phyloP scores from a whole-genome alignment of 768 basidiomycete genomes.

The Kwoniella shandongensis region DNA sequence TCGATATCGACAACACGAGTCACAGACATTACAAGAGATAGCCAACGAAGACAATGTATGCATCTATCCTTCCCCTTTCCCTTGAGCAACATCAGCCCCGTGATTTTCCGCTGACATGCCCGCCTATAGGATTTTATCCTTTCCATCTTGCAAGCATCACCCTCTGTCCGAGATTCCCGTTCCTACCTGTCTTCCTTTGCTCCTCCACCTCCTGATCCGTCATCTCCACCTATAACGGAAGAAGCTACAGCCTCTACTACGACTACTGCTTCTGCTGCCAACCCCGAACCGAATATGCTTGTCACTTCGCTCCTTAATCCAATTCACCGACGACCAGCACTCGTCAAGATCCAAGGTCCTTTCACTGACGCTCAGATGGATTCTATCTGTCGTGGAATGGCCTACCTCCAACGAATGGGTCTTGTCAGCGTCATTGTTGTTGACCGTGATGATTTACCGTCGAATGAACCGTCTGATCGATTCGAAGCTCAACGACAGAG shows the following conservation, averaged over 20 bases:
- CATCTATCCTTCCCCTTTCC: neutral
- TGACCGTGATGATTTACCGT: constrained; percentile 73
- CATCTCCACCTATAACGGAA: constrained; percentile 23
- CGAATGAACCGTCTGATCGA: constrained; percentile 27
- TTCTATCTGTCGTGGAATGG: constrained; percentile 87
- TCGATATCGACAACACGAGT: constrained; percentile 15
- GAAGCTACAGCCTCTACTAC: constrained; percentile 40
- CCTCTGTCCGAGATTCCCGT: constrained; percentile 84
- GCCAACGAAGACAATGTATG: constrained; percentile 19
- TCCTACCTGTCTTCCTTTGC: constrained; percentile 92
- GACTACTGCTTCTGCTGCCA: constrained; percentile 12
- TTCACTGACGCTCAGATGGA: constrained; percentile 90
- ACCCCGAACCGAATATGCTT: constrained; percentile 53
- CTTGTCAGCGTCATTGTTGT: constrained; percentile 93
- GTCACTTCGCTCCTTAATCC: constrained; percentile 68
- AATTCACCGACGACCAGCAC: constrained; percentile 76
- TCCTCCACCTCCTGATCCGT: constrained; percentile 58
- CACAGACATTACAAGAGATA: constrained; percentile 14
- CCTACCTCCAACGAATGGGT: constrained; percentile 92
- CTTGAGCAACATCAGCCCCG: neutral
- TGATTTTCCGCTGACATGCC: neutral
- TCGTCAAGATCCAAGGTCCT: constrained; percentile 95
- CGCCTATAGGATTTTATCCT: constrained; percentile 95
- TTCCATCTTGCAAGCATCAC: constrained; percentile 87
- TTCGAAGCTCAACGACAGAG: constrained; percentile 36